A percentile compares a stretch with the other conserved stretches of the same genome.
These are phyloP conservation scores for Eucalyptus polyanthemos DNA, from an alignment of 345 rosid genomes.

Conservation along the genomic window DNA sequence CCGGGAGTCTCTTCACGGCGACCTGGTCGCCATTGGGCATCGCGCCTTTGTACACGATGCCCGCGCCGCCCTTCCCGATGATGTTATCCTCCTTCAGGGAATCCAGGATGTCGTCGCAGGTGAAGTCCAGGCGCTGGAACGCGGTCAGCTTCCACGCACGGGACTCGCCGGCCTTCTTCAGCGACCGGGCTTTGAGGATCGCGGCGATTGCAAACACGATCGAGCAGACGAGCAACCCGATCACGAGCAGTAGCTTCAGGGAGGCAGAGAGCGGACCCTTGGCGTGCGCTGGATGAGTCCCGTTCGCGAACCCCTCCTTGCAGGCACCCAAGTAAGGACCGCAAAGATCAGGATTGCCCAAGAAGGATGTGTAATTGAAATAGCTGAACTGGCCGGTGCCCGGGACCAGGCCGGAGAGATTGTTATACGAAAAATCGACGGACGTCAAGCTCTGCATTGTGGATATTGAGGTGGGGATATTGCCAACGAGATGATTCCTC, in stretches of 20 bases:
- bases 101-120: conserved; percentile 29
- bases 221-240: conserved; percentile 31
- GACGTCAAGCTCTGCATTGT: conserved; percentile 49
- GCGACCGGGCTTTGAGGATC: conserved; percentile 26
- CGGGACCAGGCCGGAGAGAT: conserved; percentile 38
- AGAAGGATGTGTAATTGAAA: conserved; percentile 38
- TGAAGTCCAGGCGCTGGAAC: conserved; percentile 39
- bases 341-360: conserved; percentile 37
- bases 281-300: conserved; percentile 13
- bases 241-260: conserved; percentile 36
- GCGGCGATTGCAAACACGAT: conserved; percentile 34
- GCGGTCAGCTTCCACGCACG: conserved; percentile 45
- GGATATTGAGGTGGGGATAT: conserved; percentile 27
- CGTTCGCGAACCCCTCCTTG: conserved; percentile 18
- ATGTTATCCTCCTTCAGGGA: conserved; percentile 42
- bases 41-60: conserved; percentile 30
- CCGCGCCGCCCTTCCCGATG: conserved; percentile 48
- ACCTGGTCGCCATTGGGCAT: conserved; percentile 35
- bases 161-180: conserved; percentile 34
- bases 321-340: conserved; percentile 47
- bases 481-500: conserved; percentile 34
- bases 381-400: conserved; percentile 45
- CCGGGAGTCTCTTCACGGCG: conserved; percentile 32
- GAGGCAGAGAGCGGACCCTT: conserved; percentile 30
- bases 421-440: conserved; percentile 43